phyloP scores from a whole-genome alignment of 768 basidiomycete species.

The Collybiopsis luxurians region DNA sequence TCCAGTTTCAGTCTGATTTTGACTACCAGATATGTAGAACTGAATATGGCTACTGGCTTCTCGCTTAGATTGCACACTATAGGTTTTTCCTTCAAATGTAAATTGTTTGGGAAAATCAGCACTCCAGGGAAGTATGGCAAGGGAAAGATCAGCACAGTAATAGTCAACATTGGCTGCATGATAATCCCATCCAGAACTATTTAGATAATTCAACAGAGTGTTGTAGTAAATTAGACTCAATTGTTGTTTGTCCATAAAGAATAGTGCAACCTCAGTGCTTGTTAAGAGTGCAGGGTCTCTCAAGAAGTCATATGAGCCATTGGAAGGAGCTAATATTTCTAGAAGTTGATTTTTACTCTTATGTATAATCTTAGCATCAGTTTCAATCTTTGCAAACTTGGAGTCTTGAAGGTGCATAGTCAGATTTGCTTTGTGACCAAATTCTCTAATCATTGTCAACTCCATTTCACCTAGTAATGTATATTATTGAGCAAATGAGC shows the following conservation, averaged over 20 bases:
- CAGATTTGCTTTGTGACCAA: conserved; percentile 5
- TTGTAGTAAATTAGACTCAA: not conserved
- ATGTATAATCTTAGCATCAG: not conserved
- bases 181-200: not conserved
- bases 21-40: not conserved
- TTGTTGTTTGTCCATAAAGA: not conserved
- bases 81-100: not conserved
- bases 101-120: not conserved
- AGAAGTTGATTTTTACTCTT: not conserved
- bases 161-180: not conserved
- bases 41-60: not conserved
- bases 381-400: not conserved
- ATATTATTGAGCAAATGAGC: not conserved
- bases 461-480: conserved; percentile 15
- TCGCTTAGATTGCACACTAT: not conserved
- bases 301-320: not conserved
- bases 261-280: not conserved
- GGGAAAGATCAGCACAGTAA: not conserved
- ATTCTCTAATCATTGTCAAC: conserved; percentile 12
- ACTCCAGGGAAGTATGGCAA: not conserved
- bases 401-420: conserved; percentile 7
- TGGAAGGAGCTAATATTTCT: not conserved
- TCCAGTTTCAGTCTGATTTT: not conserved
- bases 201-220: not conserved
- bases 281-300: not conserved